phyloP scores from a whole-genome alignment of 116 monocot species.

The Iris pallida region DNA sequence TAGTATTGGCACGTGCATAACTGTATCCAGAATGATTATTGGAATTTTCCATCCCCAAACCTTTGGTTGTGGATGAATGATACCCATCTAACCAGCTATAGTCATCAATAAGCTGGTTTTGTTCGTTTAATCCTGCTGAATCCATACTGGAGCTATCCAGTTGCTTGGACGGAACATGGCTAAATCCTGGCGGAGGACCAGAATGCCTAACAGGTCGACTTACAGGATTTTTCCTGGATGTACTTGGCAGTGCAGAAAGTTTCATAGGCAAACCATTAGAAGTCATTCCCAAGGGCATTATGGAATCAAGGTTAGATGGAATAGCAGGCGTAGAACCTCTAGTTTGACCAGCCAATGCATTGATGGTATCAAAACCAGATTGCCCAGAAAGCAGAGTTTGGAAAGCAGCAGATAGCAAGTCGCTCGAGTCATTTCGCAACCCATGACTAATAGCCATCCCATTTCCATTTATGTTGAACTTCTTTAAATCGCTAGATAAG shows the following conservation, averaged over 20 bases:
- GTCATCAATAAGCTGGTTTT: constrained; percentile 45
- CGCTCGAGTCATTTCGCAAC: constrained; percentile 16
- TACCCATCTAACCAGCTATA: constrained; percentile 81
- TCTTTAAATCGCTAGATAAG: constrained; percentile 29
- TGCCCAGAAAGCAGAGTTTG: constrained; percentile 14
- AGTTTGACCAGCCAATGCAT: constrained; percentile 19
- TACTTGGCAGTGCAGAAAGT: constrained; percentile 18
- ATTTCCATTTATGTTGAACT: constrained; percentile 36
- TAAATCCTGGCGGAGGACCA: constrained; percentile 87
- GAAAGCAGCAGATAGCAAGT: constrained; percentile 11
- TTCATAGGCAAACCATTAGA: constrained; percentile 24
- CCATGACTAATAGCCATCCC: constrained; percentile 18
- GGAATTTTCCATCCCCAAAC: constrained; percentile 6
- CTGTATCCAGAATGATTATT: constrained; percentile 12
- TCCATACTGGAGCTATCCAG: constrained; percentile 7
- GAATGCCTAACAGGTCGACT: constrained; percentile 62
- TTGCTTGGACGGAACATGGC: constrained; percentile 30
- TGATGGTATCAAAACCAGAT: neutral
- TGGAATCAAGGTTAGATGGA: constrained; percentile 43
- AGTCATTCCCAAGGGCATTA: constrained; percentile 17
- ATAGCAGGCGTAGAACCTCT: constrained; percentile 28
- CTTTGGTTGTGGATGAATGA: constrained; percentile 29
- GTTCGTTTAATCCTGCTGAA: constrained; percentile 14
- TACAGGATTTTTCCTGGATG: constrained; percentile 64
- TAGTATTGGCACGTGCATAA: constrained; percentile 8